These are phyloP conservation scores for Pelargonium citronellum DNA, from an alignment of 441 rosid species.

Conservation along the genomic window DNA sequence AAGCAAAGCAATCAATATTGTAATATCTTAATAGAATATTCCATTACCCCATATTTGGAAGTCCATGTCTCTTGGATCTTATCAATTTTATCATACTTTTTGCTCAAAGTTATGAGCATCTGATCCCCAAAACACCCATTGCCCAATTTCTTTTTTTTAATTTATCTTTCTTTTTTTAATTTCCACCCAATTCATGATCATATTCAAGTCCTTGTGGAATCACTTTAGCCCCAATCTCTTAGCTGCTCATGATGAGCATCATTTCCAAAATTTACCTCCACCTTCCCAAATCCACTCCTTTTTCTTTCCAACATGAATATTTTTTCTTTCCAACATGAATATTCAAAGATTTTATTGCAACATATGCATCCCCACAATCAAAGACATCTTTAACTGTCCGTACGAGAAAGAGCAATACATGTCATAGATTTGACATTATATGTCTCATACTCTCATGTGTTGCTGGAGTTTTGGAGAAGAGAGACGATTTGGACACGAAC, in stretches of 20 bases:
- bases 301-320: constrained; percentile 3
- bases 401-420: not conserved
- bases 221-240: not conserved
- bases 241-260: not conserved
- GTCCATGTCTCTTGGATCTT: constrained; percentile 6
- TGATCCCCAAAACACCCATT: not conserved
- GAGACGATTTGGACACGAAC: too few relatives aligned
- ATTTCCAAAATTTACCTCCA: not conserved
- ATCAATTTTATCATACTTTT: constrained; percentile 1
- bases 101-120: not conserved
- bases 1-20: not conserved
- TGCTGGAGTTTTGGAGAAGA: too few relatives aligned
- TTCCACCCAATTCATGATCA: not conserved
- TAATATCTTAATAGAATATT: not conserved
- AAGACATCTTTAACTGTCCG: not conserved
- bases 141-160: not conserved
- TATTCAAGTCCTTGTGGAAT: not conserved
- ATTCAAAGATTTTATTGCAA: not conserved
- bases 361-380: not conserved
- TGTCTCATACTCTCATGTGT: too few relatives aligned
- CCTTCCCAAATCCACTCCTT: not conserved
- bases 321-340: constrained; percentile 3
- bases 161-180: not conserved
- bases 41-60: not conserved
- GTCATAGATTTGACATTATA: too few relatives aligned